Base-by-base conservation (phyloP, 208 protist species). In the Lotmaria passim region DNA sequence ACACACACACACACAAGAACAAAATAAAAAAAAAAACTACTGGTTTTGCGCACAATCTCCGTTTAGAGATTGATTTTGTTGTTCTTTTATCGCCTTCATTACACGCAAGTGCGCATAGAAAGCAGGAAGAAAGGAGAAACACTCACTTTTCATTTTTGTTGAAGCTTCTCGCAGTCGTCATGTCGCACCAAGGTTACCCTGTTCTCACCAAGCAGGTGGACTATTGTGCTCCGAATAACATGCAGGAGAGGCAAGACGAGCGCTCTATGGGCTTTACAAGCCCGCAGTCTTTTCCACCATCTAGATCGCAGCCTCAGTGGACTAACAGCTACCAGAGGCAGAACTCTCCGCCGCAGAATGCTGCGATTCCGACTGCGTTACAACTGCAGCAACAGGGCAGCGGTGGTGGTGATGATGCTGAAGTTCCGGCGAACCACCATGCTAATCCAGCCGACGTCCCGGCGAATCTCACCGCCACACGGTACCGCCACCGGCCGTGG, bases 401-500 rank as follows among this genome's bases (percentile, higher is more conserved):
- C n/a, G n/a, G n/a, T n/a, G n/a, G n/a, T n/a, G n/a, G n/a, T n/a
- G n/a, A n/a, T n/a, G n/a, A n/a, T n/a, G 41, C 57, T 3, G 33
- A 4, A 6, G 28, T 8, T 7, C 46, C 60, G 2, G 34, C 47
- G 7, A 66, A 56, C 60, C 60, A 46, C 43, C 56, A 58, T 43
- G 26, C 36, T 0, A 50, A 47, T 26, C 47, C 50, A 0, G 50
- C 43, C 50, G 62, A 68, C 26, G 17, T 68, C 21, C 62, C 62
- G 2, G 50, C 58, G 23, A 68, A 68, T n/a, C 36, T 73, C 8
- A 73, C 39, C 10, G 47, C 48, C 12, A 44, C 28, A 28, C 36
- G 34, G 34, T 63, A 51, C 19, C 58, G 58, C 10, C 67, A 59
- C 28, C 43, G 53, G 0, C 52, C 63, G 0, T 85, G 80, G 80